A percentile compares a stretch with the other conserved stretches of the same genome.
phyloP scores from a whole-genome alignment of 768 basidiomycete genomes.

The Suillus alpinus region DNA sequence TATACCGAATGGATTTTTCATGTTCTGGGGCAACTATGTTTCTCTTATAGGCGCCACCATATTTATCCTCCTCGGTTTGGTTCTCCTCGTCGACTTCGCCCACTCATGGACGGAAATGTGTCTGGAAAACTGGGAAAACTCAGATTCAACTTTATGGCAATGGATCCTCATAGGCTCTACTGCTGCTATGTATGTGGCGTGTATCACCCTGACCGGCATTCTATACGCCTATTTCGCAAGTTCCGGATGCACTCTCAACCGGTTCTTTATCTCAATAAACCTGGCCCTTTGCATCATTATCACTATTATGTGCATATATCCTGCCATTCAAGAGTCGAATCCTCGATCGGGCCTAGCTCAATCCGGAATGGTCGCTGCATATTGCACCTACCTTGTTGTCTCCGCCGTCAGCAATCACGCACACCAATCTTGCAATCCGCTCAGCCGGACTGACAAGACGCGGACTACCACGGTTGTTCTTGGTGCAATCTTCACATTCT shows the following conservation, averaged over 20 bases:
- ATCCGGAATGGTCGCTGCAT: constrained; percentile 94
- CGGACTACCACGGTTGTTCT: constrained; percentile 84
- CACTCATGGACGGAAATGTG: constrained; percentile 99
- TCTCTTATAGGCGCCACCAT: constrained; percentile 88
- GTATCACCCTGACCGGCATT: constrained; percentile 82
- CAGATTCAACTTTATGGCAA: constrained; percentile 88
- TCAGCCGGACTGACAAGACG: constrained; percentile 66
- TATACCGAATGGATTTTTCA: constrained; percentile 96
- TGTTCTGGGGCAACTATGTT: constrained; percentile 95
- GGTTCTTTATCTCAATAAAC: constrained; percentile 97
- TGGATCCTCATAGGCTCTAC: constrained; percentile 94
- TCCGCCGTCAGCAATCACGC: constrained; percentile 93
- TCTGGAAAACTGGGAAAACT: constrained; percentile 91
- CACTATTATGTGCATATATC: constrained; percentile 81
- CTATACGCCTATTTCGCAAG: constrained; percentile 92
- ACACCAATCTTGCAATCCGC: constrained; percentile 85
- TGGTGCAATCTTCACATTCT: constrained; percentile 94
- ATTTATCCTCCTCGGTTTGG: constrained; percentile 96
- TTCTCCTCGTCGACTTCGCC: constrained; percentile 97
- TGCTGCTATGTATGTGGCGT: constrained; percentile 78
- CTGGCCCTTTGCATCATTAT: constrained; percentile 75
- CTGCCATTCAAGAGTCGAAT: constrained; percentile 86
- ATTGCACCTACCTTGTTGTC: constrained; percentile 93
- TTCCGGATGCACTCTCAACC: constrained; percentile 85
- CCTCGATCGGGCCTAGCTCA: constrained; percentile 94